Percentiles rank a stretch among this genome's conserved stretches.
These are phyloP conservation scores for Diatrype stigma DNA, from an alignment of 2,329 filamentous ascomycete species.

Conservation along the genomic window DNA sequence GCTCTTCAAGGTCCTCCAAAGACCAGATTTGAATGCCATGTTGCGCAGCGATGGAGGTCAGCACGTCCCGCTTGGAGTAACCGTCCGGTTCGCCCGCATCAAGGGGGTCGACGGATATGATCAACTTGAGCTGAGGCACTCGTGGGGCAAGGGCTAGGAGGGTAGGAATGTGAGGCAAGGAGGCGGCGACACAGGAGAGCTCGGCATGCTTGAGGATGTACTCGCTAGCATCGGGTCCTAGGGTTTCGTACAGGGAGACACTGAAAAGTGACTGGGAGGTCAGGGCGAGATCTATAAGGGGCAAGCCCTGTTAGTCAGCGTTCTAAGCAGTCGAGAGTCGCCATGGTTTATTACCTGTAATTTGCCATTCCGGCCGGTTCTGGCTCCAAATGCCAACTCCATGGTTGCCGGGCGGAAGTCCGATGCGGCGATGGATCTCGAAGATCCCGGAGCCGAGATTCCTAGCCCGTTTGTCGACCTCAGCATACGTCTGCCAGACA, in stretches of 20 bases:
- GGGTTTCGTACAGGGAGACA: constrained; percentile 93
- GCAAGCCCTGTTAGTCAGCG: constrained; percentile 8
- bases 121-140: constrained; percentile 77
- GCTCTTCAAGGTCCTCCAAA: constrained; percentile 73
- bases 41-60: constrained; percentile 70
- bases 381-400: constrained; percentile 82
- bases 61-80: constrained; percentile 72
- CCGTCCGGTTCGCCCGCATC: constrained; percentile 73
- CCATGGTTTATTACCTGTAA: constrained; percentile 52
- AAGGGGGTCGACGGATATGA: constrained; percentile 81
- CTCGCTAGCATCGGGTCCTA: constrained; percentile 86
- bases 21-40: constrained; percentile 75
- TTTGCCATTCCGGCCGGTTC: constrained; percentile 86
- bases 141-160: constrained; percentile 76
- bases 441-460: constrained; percentile 84
- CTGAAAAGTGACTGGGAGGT: constrained; percentile 84
- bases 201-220: constrained; percentile 92
- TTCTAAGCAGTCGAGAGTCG: neutral
- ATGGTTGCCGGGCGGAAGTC: constrained; percentile 63
- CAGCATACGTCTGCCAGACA: constrained; percentile 77
- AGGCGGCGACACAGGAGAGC: constrained; percentile 70
- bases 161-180: constrained; percentile 74
- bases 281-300: constrained; percentile 67
- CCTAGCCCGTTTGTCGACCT: constrained; percentile 73
- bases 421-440: constrained; percentile 71